Evolutionary conservation across 345 rosid genomes (phyloP).

Genomic region (Rubroshorea leprosula): DNA sequence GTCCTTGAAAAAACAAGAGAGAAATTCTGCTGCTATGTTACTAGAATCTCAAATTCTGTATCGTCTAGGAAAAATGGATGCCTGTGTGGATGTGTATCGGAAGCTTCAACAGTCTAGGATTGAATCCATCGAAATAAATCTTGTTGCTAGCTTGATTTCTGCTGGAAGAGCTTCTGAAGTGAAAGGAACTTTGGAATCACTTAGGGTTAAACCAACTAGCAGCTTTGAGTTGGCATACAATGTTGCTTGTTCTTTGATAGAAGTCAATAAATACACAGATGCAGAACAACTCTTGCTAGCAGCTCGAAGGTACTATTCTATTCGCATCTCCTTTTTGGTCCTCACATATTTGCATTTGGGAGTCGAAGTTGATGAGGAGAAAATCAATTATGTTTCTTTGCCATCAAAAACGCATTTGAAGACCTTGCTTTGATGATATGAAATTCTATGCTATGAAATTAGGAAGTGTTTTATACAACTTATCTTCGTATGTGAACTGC

Average conservation of each 20-base stretch:
- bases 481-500: too few relatives aligned
- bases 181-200: constrained; percentile 51
- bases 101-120: constrained; percentile 52
- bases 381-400: too few relatives aligned
- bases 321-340: not conserved
- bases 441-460: too few relatives aligned
- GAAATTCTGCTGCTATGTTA: constrained; percentile 44
- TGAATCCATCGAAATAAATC: constrained; percentile 59
- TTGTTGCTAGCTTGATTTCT: constrained; percentile 66
- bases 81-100: constrained; percentile 58
- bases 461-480: too few relatives aligned
- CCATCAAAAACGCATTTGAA: too few relatives aligned
- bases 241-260: constrained; percentile 81
- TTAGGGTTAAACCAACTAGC: constrained; percentile 64
- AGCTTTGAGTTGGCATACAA: constrained; percentile 84
- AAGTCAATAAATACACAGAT: constrained; percentile 47
- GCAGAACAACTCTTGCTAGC: constrained; percentile 83
- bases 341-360: too few relatives aligned
- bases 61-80: constrained; percentile 71
- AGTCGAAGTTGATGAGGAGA: not conserved
- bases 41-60: constrained; percentile 83
- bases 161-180: constrained; percentile 80
- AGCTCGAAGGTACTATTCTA: constrained; percentile 56
- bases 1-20: constrained; percentile 48
- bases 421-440: too few relatives aligned